Evolutionary conservation across 306 rosid species (phyloP).

Genomic region (Alnus rubra): DNA sequence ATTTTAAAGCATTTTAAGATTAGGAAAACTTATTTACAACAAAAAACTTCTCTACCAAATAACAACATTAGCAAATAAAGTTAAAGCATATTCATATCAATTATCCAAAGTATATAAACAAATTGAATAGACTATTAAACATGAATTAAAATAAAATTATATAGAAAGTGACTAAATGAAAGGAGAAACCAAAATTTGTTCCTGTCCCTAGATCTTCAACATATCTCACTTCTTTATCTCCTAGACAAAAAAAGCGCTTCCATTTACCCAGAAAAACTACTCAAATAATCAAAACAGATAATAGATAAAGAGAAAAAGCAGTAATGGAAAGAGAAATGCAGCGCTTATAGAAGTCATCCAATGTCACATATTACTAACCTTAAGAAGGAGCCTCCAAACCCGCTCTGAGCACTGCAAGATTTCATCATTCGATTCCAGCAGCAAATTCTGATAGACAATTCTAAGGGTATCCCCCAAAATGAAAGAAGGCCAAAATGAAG

Average conservation of each 20-base stretch:
- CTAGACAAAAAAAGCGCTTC: neutral
- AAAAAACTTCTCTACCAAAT: neutral
- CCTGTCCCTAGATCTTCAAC: neutral
- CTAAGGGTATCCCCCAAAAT: constrained; percentile 91
- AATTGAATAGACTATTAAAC: neutral
- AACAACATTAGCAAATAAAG: neutral
- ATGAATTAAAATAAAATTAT: neutral
- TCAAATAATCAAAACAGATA: neutral
- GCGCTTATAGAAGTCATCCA: constrained; percentile 3
- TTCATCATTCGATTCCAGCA: constrained; percentile 84
- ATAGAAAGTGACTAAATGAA: too few relatives aligned
- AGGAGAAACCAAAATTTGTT: neutral
- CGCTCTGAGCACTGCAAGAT: constrained; percentile 89
- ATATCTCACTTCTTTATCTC: neutral
- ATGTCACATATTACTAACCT: constrained; percentile 48
- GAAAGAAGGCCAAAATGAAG: constrained; percentile 88
- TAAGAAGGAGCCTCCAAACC: constrained; percentile 95
- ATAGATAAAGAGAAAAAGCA: neutral
- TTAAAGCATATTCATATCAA: neutral
- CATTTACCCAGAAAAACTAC: neutral
- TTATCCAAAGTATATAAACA: neutral
- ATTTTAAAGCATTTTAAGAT: too few relatives aligned
- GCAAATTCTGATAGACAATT: constrained; percentile 90
- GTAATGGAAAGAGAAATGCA: neutral
- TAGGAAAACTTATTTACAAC: neutral